Evolutionary conservation across 768 basidiomycete species (phyloP).

Genomic region (Gymnopilus dilepis): DNA sequence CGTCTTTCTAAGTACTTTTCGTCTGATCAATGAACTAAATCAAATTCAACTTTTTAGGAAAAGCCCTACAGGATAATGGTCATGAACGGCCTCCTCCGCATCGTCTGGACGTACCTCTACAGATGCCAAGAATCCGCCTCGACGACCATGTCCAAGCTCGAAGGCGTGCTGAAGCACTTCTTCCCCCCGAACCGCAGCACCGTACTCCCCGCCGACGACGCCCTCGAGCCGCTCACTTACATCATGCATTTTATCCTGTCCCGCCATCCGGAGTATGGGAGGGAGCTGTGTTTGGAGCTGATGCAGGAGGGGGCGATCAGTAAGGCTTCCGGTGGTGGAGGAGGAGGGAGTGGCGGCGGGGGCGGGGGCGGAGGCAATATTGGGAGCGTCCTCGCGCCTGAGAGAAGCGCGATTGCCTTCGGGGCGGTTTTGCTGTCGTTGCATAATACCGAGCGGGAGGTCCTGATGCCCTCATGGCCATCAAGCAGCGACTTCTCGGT

Average conservation of each 20-base stretch:
- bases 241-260: conserved; percentile 84
- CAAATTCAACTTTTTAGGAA: conserved; percentile 57
- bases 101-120: conserved; percentile 96
- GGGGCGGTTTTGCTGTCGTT: conserved; percentile 81
- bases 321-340: no score
- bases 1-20: neutral
- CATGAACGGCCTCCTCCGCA: conserved; percentile 81
- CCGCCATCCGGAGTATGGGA: conserved; percentile 84
- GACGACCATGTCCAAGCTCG: conserved; percentile 80
- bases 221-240: conserved; percentile 76
- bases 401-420: conserved; percentile 74
- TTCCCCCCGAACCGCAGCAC: conserved; percentile 73
- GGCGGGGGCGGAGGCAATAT: conserved; percentile 48
- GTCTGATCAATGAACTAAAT: conserved; percentile 4
- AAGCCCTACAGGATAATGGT: conserved; percentile 70
- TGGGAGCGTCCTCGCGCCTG: conserved; percentile 59
- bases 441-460: conserved; percentile 73
- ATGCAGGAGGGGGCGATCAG: conserved; percentile 70
- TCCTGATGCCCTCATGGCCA: conserved; percentile 78
- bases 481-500: conserved; percentile 70
- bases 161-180: conserved; percentile 73
- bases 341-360: conserved; percentile 48
- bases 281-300: conserved; percentile 80
- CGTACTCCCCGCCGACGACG: conserved; percentile 73
- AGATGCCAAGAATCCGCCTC: conserved; percentile 87